Evolutionary conservation across 2,329 filamentous ascomycete species (phyloP).

Genomic region (Blastomyces parvus): DNA sequence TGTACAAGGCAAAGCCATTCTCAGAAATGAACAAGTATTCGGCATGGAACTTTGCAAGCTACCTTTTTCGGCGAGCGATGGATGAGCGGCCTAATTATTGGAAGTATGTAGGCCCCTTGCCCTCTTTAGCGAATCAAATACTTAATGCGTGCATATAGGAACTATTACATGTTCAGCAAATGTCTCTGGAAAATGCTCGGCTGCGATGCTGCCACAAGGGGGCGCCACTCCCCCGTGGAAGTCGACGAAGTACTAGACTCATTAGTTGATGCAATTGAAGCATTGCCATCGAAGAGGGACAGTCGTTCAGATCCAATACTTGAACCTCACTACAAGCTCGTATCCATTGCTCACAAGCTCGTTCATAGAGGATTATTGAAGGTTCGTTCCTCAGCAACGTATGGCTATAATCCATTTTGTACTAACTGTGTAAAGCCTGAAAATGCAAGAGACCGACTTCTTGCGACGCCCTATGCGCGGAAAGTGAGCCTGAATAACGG

Average conservation of each 20-base stretch:
- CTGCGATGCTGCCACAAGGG: constrained; percentile 34
- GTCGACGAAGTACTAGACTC: constrained; percentile 46
- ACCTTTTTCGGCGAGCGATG: constrained; percentile 52
- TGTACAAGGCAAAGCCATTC: constrained; percentile 51
- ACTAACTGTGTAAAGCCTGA: constrained; percentile 30
- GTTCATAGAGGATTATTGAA: constrained; percentile 45
- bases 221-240: constrained; percentile 27
- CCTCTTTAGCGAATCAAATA: background rate
- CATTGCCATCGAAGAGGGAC: constrained; percentile 52
- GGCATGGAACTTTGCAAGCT: constrained; percentile 56
- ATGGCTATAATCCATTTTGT: constrained; percentile 20
- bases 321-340: constrained; percentile 87
- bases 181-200: constrained; percentile 63
- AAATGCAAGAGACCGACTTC: constrained; percentile 43
- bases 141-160: constrained; percentile 33
- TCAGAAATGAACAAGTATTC: constrained; percentile 49
- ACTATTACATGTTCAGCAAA: constrained; percentile 61
- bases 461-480: constrained; percentile 46
- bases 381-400: constrained; percentile 25
- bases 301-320: constrained; percentile 63
- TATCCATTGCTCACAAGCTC: constrained; percentile 73
- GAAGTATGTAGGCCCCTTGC: constrained; percentile 41
- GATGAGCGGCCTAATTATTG: constrained; percentile 52
- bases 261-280: constrained; percentile 51
- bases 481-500: constrained; percentile 42